phyloP scores from a whole-genome alignment of 768 basidiomycete genomes.

The Auricularia cornea region DNA sequence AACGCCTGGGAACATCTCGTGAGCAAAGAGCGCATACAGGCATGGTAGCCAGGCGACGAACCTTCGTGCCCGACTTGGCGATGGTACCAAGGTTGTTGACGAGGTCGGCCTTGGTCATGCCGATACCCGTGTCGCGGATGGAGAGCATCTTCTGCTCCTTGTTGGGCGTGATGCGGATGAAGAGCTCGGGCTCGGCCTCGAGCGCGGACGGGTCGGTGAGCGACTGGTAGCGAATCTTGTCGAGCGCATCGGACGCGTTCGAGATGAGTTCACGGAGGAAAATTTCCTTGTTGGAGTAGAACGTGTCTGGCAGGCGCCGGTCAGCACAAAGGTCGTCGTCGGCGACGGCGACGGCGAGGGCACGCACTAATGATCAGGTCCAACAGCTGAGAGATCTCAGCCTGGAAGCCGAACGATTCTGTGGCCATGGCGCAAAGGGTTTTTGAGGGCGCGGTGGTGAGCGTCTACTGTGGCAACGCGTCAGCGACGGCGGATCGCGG shows the following conservation, averaged over 20 bases:
- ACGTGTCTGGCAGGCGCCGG: constrained; percentile 60
- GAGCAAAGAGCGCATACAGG: constrained; percentile 6
- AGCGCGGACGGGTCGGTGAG: constrained; percentile 88
- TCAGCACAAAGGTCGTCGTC: constrained; percentile 7
- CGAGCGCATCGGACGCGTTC: constrained; percentile 95
- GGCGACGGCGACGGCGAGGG: constrained; percentile 7
- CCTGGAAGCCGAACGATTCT: constrained; percentile 94
- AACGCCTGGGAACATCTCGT: constrained; percentile 56
- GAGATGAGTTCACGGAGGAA: constrained; percentile 98
- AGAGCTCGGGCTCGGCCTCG: constrained; percentile 86
- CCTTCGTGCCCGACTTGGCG: constrained; percentile 91
- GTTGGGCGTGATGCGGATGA: constrained; percentile 90
- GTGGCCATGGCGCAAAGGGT: constrained; percentile 22
- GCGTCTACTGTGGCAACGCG: background rate
- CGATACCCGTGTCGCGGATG: constrained; percentile 93
- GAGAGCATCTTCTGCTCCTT: constrained; percentile 88
- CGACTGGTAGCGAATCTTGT: constrained; percentile 97
- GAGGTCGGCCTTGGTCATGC: constrained; percentile 99
- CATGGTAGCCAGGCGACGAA: constrained; percentile 20
- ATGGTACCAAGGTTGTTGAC: constrained; percentile 99
- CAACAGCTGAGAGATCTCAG: constrained; percentile 97
- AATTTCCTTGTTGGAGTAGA: constrained; percentile 99
- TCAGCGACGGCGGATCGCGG: background rate
- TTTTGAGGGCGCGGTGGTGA: too few relatives aligned
- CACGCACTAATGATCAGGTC: constrained; percentile 94